Conservation (phyloP, 2,329 filamentous ascomycete genomes). For the Clarireedia monteithiana region DNA sequence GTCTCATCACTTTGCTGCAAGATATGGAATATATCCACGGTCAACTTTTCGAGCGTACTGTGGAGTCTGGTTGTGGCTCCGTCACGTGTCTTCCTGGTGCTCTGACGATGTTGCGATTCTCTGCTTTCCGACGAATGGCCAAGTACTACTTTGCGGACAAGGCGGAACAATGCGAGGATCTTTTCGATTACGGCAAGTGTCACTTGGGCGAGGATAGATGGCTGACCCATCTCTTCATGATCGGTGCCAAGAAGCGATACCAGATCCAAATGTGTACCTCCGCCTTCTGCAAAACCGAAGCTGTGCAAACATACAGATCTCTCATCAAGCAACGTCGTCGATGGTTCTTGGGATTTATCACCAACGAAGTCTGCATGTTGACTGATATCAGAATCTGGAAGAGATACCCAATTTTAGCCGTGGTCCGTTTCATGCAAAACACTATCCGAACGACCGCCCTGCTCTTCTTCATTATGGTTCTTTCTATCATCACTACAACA, state of each 20-base stretch:
- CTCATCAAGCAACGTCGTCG: constrained; percentile 89
- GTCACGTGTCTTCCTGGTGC: constrained; percentile 94
- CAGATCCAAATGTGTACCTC: constrained; percentile 98
- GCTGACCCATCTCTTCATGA: constrained; percentile 98
- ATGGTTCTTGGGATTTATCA: constrained; percentile 97
- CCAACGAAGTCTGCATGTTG: constrained; percentile 97
- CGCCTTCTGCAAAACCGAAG: constrained; percentile 97
- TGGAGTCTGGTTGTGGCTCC: constrained; percentile 88
- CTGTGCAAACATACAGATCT: constrained; percentile 78
- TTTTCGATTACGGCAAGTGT: constrained; percentile 95
- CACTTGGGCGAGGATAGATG: constrained; percentile 93
- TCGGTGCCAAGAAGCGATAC: constrained; percentile 83
- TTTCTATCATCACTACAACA: constrained; percentile 78
- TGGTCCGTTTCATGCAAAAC: constrained; percentile 91
- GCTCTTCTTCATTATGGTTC: constrained; percentile 87
- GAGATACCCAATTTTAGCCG: constrained; percentile 76
- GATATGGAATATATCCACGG: constrained; percentile 99
- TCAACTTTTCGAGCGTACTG: constrained; percentile 89
- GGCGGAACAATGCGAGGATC: constrained; percentile 86
- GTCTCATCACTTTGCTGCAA: constrained; percentile 83
- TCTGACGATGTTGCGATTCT: constrained; percentile 92
- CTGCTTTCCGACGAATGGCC: constrained; percentile 91
- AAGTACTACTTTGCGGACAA: constrained; percentile 99
- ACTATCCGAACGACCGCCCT: constrained; percentile 91
- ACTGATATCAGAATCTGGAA: constrained; percentile 90